Conservation (phyloP, 331 rosid species). For the Quercus lobata region DNA sequence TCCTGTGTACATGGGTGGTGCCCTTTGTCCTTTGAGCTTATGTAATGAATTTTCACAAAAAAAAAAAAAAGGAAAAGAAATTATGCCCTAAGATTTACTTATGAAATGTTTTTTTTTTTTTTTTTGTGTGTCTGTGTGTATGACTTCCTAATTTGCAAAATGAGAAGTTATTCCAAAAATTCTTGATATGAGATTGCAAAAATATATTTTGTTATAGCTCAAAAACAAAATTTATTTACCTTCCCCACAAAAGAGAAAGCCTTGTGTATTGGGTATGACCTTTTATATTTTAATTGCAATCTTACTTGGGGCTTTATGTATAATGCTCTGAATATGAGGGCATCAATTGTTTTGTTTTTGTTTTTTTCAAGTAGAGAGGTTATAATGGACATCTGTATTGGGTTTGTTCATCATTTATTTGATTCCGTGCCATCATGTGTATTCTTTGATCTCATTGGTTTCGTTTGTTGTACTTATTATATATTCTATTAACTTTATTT, state of each 20-base stretch:
- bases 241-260: too few species aligned
- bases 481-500: slow-evolving; percentile 13
- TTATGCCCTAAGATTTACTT: background rate
- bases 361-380: too few species aligned
- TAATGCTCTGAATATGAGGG: background rate
- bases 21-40: too few species aligned
- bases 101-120: background rate
- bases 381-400: background rate
- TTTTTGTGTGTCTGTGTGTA: background rate
- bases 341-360: too few species aligned
- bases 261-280: too few species aligned
- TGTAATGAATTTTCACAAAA: too few species aligned
- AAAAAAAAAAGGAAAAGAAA: too few species aligned
- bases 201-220: background rate
- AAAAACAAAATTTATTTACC: too few species aligned
- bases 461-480: background rate
- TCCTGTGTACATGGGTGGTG: too few species aligned
- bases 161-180: background rate
- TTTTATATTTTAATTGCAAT: background rate
- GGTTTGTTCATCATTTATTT: background rate
- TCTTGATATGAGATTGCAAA: background rate
- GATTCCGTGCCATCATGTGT: background rate
- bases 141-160: background rate
- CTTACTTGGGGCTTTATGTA: background rate
- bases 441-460: background rate